These are phyloP conservation scores for Lotmaria passim DNA, from an alignment of 208 protist species.

Conservation along the genomic window DNA sequence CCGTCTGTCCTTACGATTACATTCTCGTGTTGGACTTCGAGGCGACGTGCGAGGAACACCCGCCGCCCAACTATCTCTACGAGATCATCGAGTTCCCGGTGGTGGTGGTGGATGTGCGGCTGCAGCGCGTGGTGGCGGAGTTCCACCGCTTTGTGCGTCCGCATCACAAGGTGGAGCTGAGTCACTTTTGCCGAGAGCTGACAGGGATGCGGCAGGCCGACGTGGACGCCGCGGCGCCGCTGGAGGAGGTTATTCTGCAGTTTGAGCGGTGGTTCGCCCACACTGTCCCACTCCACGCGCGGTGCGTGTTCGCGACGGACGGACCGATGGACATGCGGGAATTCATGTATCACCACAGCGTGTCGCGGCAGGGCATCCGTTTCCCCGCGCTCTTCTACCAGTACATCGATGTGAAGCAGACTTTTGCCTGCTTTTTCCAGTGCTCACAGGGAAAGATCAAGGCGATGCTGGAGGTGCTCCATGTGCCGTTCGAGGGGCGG, in stretches of 20 bases:
- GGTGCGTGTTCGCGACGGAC: conserved; percentile 81
- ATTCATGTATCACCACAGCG: conserved; percentile 87
- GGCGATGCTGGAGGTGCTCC: conserved; percentile 86
- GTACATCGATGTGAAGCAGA: conserved; percentile 88
- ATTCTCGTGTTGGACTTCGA: conserved; percentile 93
- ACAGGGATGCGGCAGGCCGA: conserved; percentile 94
- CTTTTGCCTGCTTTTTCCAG: conserved; percentile 79
- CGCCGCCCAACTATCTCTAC: conserved; percentile 74
- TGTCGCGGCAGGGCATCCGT: conserved; percentile 73
- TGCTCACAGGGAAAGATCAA: conserved; percentile 85
- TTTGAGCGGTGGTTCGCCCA: conserved; percentile 83
- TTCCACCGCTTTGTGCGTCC: conserved; percentile 93
- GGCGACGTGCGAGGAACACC: conserved; percentile 88
- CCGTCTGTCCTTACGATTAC: conserved; percentile 89
- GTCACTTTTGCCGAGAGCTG: conserved; percentile 88
- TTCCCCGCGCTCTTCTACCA: conserved; percentile 87
- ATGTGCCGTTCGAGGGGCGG: conserved; percentile 75
- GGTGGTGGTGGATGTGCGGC: conserved; percentile 82
- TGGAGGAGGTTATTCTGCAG: conserved; percentile 79
- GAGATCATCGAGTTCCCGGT: conserved; percentile 98
- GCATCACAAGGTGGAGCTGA: conserved; percentile 76
- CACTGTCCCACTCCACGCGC: conserved; percentile 64
- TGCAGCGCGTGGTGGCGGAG: conserved; percentile 74
- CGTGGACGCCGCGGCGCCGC: conserved; percentile 73
- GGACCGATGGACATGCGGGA: conserved; percentile 80